phyloP scores from a whole-genome alignment of 768 basidiomycete genomes.

The Asterophora lycoperdoides region DNA sequence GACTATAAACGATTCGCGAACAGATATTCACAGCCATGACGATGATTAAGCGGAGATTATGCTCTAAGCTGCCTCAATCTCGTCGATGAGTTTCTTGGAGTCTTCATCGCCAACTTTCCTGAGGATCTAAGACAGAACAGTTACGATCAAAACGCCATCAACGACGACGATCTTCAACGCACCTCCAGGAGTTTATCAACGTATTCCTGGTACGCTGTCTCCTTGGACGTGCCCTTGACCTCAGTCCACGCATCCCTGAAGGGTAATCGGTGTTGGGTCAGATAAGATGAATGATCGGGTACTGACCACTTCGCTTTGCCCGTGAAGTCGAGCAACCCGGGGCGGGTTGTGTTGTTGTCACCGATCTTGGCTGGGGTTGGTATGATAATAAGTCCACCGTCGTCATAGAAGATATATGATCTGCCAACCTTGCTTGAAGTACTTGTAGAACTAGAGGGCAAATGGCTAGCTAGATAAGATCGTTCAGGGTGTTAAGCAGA shows the following conservation, averaged over 20 bases:
- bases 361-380: slow-evolving; percentile 73
- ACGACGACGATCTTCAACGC: slow-evolving; percentile 13
- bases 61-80: slow-evolving; percentile 52
- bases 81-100: slow-evolving; percentile 49
- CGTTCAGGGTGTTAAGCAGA: slow-evolving; percentile 8
- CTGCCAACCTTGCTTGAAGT: slow-evolving; percentile 83
- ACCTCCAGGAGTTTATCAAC: slow-evolving; percentile 73
- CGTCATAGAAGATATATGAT: background rate
- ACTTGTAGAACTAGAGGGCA: slow-evolving; percentile 75
- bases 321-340: slow-evolving; percentile 79
- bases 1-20: background rate
- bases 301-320: slow-evolving; percentile 88
- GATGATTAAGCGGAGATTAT: background rate
- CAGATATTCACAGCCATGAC: background rate
- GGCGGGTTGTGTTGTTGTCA: slow-evolving; percentile 58
- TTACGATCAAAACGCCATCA: background rate
- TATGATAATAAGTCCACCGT: background rate
- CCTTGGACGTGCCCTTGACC: slow-evolving; percentile 67
- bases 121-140: slow-evolving; percentile 46
- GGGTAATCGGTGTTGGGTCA: slow-evolving; percentile 5
- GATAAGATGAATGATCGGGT: slow-evolving; percentile 11
- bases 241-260: slow-evolving; percentile 82
- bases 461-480: slow-evolving; percentile 9
- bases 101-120: slow-evolving; percentile 45
- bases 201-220: slow-evolving; percentile 70